These are phyloP conservation scores for Thymus quinquecostatus DNA, from an alignment of 257 asterid genomes.

Conservation along the genomic window DNA sequence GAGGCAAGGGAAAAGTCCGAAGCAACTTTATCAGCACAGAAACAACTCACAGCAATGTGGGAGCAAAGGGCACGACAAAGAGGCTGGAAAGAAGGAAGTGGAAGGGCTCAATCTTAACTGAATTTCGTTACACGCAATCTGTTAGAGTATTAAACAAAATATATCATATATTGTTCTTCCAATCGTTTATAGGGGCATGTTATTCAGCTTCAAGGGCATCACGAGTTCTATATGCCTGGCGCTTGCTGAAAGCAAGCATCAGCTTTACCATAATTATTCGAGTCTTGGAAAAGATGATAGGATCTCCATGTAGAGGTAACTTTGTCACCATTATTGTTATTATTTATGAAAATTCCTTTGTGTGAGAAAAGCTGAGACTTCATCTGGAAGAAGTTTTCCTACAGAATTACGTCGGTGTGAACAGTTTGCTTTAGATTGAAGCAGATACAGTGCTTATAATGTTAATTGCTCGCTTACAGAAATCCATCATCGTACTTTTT, in stretches of 20 bases:
- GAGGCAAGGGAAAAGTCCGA: slow-evolving; percentile 95
- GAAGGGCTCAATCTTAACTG: slow-evolving; percentile 41
- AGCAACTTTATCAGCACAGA: slow-evolving; percentile 66
- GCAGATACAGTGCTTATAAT: slow-evolving; percentile 14
- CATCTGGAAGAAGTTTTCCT: slow-evolving; percentile 26
- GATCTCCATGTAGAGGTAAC: slow-evolving; percentile 39
- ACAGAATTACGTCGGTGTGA: slow-evolving; percentile 11
- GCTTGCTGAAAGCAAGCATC: slow-evolving; percentile 38
- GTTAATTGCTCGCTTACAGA: slow-evolving; percentile 13
- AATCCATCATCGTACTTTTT: not conserved
- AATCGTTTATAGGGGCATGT: not conserved
- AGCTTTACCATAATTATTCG: slow-evolving; percentile 14
- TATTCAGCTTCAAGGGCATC: slow-evolving; percentile 25
- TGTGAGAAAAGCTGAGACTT: slow-evolving; percentile 35
- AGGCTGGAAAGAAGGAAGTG: slow-evolving; percentile 84
- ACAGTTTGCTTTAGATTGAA: slow-evolving; percentile 14
- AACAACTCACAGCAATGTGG: slow-evolving; percentile 75
- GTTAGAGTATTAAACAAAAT: slow-evolving; percentile 16
- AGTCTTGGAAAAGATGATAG: slow-evolving; percentile 24
- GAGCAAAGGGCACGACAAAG: slow-evolving; percentile 83
- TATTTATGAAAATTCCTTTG: slow-evolving; percentile 33
- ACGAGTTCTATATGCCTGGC: slow-evolving; percentile 10
- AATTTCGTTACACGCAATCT: slow-evolving; percentile 22
- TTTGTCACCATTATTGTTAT: slow-evolving; percentile 28
- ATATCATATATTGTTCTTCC: slow-evolving; percentile 26